A percentile compares a stretch with the other conserved stretches of the same genome.
phyloP scores from a whole-genome alignment of 1,284 basidiomycete species.

The Singerocomus rubriflavus region DNA sequence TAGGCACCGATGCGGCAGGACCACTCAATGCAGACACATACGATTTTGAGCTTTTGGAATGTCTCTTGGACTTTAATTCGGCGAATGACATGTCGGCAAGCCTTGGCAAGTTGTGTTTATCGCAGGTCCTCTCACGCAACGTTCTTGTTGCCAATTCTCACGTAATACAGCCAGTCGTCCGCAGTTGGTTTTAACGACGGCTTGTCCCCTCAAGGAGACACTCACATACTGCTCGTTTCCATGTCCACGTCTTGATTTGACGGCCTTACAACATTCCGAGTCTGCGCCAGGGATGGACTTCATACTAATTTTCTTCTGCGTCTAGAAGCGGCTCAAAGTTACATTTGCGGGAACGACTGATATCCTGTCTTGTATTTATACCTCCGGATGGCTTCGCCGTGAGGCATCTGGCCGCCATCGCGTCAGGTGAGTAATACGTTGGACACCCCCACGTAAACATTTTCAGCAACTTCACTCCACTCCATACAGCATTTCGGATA shows the following conservation, averaged over 20 bases:
- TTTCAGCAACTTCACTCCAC: neutral
- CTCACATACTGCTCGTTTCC: neutral
- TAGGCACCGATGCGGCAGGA: constrained; percentile 16
- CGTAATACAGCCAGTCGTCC: no score
- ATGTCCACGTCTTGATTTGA: neutral
- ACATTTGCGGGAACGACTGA: constrained; percentile 1
- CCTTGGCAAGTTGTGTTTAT: neutral
- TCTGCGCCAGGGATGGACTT: neutral
- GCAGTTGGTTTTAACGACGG: no score
- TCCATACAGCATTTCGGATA: neutral
- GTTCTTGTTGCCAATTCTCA: no score
- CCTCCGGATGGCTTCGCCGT: neutral
- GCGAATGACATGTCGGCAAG: constrained; percentile 34
- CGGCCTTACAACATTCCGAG: neutral
- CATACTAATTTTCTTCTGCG: neutral
- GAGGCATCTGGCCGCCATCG: neutral
- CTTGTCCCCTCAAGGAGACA: no score
- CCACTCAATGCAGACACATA: constrained; percentile 29
- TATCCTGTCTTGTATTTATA: neutral
- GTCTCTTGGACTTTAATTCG: constrained; percentile 27
- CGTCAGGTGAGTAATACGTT: constrained; percentile 15
- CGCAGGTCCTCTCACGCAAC: no score
- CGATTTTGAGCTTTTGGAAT: constrained; percentile 29
- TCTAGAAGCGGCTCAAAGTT: constrained; percentile 1
- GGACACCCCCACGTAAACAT: neutral